A percentile compares a stretch with the other conserved stretches of the same genome.
These are phyloP conservation scores for Rhytidhysteron rufulum DNA, from an alignment of 2,329 filamentous ascomycete genomes.

Conservation along the genomic window DNA sequence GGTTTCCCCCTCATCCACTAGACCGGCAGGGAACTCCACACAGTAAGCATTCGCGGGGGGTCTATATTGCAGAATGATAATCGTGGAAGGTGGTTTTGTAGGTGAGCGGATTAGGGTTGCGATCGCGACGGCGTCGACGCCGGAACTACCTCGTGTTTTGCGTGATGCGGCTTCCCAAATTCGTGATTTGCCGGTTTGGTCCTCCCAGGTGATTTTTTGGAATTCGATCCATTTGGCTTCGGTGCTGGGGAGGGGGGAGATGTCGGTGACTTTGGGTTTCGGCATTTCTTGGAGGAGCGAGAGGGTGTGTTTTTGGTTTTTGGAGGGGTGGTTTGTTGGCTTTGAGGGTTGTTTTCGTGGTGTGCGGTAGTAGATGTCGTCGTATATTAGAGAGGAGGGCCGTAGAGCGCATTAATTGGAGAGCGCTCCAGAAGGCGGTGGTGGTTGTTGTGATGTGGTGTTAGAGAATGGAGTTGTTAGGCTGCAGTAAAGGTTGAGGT, in stretches of 20 bases:
- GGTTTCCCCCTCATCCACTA: slow-evolving; percentile 56
- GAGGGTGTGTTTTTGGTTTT: too few species aligned
- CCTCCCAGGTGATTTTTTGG: slow-evolving; percentile 50
- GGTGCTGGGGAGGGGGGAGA: slow-evolving; percentile 47
- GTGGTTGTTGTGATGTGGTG: too few species aligned
- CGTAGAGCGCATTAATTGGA: too few species aligned
- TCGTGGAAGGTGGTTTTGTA: slow-evolving; percentile 44
- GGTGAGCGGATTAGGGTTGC: slow-evolving; percentile 51
- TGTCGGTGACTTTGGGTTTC: slow-evolving; percentile 23
- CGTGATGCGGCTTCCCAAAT: slow-evolving; percentile 50
- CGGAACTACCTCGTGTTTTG: slow-evolving; percentile 52
- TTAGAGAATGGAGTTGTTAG: too few species aligned
- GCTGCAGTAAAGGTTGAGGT: too few species aligned
- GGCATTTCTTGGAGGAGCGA: too few species aligned
- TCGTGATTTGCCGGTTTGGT: slow-evolving; percentile 44
- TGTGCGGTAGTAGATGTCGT: too few species aligned
- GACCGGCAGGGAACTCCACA: slow-evolving; percentile 58
- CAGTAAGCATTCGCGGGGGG: slow-evolving; percentile 56
- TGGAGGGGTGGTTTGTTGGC: too few species aligned
- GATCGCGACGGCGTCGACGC: slow-evolving; percentile 59
- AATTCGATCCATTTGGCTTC: slow-evolving; percentile 57
- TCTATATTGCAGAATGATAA: slow-evolving; percentile 58
- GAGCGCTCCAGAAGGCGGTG: too few species aligned
- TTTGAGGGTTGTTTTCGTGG: too few species aligned
- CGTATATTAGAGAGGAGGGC: too few species aligned